phyloP scores from a whole-genome alignment of 2,329 filamentous ascomycete genomes.

The Microthyrium microscopicum region DNA sequence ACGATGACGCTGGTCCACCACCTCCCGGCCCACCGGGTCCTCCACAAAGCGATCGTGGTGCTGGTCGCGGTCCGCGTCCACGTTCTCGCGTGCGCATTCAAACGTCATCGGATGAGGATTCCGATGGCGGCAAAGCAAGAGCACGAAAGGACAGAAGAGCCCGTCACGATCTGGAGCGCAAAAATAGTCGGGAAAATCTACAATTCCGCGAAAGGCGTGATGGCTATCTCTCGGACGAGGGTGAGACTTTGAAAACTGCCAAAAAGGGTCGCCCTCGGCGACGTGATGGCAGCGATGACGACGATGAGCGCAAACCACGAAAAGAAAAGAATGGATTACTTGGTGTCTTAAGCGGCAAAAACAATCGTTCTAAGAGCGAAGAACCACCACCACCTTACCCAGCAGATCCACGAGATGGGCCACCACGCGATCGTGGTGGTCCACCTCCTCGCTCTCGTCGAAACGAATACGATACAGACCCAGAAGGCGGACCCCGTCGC shows the following conservation, averaged over 20 bases:
- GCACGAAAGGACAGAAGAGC: not conserved
- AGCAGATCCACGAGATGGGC: too few species aligned
- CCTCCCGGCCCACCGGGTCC: too few species aligned
- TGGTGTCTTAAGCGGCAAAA: too few species aligned
- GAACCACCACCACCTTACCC: not conserved
- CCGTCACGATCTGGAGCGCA: constrained; percentile 16
- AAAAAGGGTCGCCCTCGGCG: constrained; percentile 10
- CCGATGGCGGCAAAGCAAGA: not conserved
- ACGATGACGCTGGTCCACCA: too few species aligned
- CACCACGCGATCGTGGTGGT: too few species aligned
- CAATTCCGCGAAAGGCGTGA: constrained; percentile 19
- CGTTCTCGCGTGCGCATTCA: constrained; percentile 4
- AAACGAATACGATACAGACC: too few species aligned
- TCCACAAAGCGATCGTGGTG: too few species aligned
- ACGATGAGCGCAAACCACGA: constrained; percentile 6
- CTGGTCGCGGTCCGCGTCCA: constrained; percentile 2
- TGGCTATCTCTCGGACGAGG: constrained; percentile 21
- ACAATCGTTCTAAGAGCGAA: too few species aligned
- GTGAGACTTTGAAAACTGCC: constrained; percentile 14
- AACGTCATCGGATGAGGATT: constrained; percentile 7
- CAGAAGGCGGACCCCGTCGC: too few species aligned
- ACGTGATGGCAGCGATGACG: constrained; percentile 10
- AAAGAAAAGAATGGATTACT: too few species aligned
- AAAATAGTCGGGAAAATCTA: constrained; percentile 14
- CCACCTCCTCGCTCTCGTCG: too few species aligned